Evolutionary conservation across 305 asterid species (phyloP).

Genomic region (Solanum aculeatissimum): DNA sequence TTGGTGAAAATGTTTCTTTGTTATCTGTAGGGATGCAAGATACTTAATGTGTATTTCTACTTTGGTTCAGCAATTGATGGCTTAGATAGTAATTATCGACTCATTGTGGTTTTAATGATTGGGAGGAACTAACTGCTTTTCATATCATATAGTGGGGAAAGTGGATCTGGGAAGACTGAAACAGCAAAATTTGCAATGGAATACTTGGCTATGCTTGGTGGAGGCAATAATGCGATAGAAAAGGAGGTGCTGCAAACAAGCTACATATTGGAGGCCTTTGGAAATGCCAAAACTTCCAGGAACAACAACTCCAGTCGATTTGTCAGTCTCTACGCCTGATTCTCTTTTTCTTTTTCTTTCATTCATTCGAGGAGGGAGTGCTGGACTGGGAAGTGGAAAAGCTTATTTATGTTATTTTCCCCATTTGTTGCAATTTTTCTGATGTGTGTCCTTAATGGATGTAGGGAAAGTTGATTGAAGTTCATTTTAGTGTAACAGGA

Average conservation of each 20-base stretch:
- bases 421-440: not conserved
- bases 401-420: not conserved
- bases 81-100: not conserved
- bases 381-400: not conserved
- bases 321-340: constrained; percentile 40
- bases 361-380: not conserved
- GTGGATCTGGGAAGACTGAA: constrained; percentile 98
- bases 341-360: constrained; percentile 6
- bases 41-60: not conserved
- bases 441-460: constrained; percentile 9
- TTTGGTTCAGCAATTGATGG: not conserved
- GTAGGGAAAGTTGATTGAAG: constrained; percentile 83
- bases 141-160: constrained; percentile 63
- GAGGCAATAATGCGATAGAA: constrained; percentile 55
- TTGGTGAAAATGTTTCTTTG: constrained; percentile 20
- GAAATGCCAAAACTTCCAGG: constrained; percentile 83
- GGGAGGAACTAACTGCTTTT: constrained; percentile 5
- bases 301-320: constrained; percentile 90
- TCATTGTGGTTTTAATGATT: not conserved
- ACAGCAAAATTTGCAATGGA: constrained; percentile 76
- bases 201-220: constrained; percentile 75
- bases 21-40: not conserved
- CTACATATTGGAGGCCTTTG: constrained; percentile 85
- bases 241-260: constrained; percentile 67
- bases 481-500: constrained; percentile 64